phyloP scores from a whole-genome alignment of 306 rosid species.

The Ormosia emarginata region DNA sequence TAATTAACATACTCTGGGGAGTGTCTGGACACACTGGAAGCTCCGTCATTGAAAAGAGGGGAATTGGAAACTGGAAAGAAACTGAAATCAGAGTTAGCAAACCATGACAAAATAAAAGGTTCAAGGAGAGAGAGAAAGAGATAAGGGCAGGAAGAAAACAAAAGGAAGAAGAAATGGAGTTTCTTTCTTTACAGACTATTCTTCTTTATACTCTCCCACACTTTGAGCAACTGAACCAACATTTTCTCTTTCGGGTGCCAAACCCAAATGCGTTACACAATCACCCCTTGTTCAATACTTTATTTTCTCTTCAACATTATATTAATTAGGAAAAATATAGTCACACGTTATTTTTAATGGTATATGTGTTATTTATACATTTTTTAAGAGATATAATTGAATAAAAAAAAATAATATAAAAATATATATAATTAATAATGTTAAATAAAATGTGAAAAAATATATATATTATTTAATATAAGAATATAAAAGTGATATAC shows the following conservation, averaged over 20 bases:
- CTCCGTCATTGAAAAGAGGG: background rate
- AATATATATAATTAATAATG: no score
- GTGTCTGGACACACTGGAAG: background rate
- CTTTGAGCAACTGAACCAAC: background rate
- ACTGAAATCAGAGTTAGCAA: background rate
- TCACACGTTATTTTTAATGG: no score
- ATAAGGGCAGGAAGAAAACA: background rate
- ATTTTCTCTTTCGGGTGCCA: background rate
- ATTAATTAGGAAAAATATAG: no score
- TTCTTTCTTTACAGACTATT: constrained; percentile 9
- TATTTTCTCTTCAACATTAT: background rate
- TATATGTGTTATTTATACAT: no score
- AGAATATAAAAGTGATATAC: no score
- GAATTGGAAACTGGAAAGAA: background rate
- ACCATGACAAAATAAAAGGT: constrained; percentile 38
- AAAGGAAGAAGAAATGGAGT: background rate
- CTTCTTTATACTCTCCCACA: background rate
- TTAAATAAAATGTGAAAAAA: no score
- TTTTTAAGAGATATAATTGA: no score
- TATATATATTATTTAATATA: no score
- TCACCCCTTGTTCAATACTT: background rate
- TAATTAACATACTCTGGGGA: background rate
- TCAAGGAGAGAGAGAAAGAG: no score
- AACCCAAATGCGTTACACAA: background rate
- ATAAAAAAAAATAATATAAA: no score